phyloP scores from a whole-genome alignment of 768 basidiomycete species.

The Suillus spraguei region DNA sequence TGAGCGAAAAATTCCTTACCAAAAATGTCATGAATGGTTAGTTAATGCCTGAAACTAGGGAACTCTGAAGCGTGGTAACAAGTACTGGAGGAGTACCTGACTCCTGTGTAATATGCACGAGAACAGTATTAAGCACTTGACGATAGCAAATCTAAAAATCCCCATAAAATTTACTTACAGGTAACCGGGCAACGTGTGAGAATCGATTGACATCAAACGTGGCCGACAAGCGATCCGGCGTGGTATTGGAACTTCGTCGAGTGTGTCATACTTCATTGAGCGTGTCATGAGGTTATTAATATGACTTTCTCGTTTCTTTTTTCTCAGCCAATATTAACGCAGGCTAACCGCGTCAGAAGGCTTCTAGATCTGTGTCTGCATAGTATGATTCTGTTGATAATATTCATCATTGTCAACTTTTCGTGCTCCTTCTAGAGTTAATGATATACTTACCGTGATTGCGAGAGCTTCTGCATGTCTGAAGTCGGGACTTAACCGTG shows the following conservation, averaged over 20 bases:
- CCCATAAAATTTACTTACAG: not conserved
- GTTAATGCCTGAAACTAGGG: conserved; percentile 4
- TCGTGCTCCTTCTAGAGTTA: not conserved
- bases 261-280: not conserved
- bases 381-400: not conserved
- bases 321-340: not conserved
- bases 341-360: not conserved
- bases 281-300: not conserved
- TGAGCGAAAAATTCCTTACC: conserved; percentile 6
- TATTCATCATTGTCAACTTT: not conserved
- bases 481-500: no score
- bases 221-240: not conserved
- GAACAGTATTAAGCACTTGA: not conserved
- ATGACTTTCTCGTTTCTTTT: not conserved
- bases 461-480: not conserved
- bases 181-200: not conserved
- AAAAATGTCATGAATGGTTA: not conserved
- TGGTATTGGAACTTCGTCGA: not conserved
- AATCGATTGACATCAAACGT: not conserved
- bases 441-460: not conserved
- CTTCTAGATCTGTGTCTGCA: not conserved
- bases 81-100: not conserved
- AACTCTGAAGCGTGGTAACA: not conserved
- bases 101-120: not conserved
- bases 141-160: not conserved